Evolutionary conservation across 2,329 filamentous ascomycete genomes (phyloP).

Genomic region (Paracoccidioides lutzii): DNA sequence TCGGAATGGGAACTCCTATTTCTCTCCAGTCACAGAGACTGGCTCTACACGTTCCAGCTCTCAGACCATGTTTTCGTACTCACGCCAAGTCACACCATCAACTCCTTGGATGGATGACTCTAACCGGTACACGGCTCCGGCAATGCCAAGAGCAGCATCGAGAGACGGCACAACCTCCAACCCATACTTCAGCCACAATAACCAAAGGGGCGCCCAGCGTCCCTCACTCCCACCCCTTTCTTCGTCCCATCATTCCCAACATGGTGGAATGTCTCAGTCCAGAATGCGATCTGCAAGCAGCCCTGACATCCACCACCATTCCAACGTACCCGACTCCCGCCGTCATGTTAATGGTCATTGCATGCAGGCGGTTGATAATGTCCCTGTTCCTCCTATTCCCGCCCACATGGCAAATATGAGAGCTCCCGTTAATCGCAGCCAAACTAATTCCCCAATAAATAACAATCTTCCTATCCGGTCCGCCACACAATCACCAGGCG

Average conservation of each 20-base stretch:
- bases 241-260: conserved; percentile 36
- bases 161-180: conserved; percentile 57
- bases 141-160: conserved; percentile 68
- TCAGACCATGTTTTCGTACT: conserved; percentile 63
- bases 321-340: conserved; percentile 40
- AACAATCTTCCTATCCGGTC: conserved; percentile 54
- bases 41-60: conserved; percentile 45
- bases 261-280: conserved; percentile 45
- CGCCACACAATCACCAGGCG: conserved; percentile 58
- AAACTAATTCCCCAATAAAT: conserved; percentile 63
- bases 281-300: conserved; percentile 86
- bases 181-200: conserved; percentile 49
- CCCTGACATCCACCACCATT: conserved; percentile 68
- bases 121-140: conserved; percentile 78
- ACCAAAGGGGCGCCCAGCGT: conserved; percentile 45
- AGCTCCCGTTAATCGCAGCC: conserved; percentile 58
- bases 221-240: conserved; percentile 67
- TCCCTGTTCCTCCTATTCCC: conserved; percentile 67
- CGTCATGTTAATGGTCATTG: conserved; percentile 43
- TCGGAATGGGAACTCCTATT: conserved; percentile 69
- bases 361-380: conserved; percentile 40
- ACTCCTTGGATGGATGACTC: conserved; percentile 52
- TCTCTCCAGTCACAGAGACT: conserved; percentile 67
- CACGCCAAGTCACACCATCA: conserved; percentile 54
- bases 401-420: conserved; percentile 51